phyloP scores from a whole-genome alignment of 106 monocot genomes.

The Narthecium ossifragum region DNA sequence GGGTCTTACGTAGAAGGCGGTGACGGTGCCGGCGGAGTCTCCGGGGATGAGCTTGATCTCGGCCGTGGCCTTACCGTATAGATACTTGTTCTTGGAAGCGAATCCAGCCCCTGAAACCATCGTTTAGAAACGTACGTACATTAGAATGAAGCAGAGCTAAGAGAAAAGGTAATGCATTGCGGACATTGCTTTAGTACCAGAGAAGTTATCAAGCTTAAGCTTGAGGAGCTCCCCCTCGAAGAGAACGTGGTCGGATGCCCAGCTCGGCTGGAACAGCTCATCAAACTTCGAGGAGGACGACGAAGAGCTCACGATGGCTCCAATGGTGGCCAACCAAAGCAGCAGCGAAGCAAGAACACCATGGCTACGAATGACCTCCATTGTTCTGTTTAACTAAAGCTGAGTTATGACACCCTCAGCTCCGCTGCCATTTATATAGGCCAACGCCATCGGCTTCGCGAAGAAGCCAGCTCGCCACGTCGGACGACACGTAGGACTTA shows the following conservation, averaged over 20 bases:
- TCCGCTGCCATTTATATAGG: too few relatives aligned
- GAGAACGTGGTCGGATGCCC: slow-evolving; percentile 68
- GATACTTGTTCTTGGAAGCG: slow-evolving; percentile 59
- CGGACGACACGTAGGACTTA: too few relatives aligned
- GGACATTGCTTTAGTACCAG: slow-evolving; percentile 24
- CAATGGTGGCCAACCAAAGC: too few relatives aligned
- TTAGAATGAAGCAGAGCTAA: too few relatives aligned
- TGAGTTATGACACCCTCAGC: too few relatives aligned
- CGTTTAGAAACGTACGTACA: not conserved
- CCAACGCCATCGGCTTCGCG: too few relatives aligned
- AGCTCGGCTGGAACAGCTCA: slow-evolving; percentile 66
- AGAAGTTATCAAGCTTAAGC: slow-evolving; percentile 63
- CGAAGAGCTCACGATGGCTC: too few relatives aligned
- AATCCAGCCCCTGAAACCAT: slow-evolving; percentile 69
- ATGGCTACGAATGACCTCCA: too few relatives aligned
- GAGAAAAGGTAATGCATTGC: not conserved
- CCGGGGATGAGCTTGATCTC: slow-evolving; percentile 69
- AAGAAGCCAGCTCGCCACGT: too few relatives aligned
- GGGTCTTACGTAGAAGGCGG: slow-evolving; percentile 69
- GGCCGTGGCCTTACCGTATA: slow-evolving; percentile 54
- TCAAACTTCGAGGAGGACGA: slow-evolving; percentile 25
- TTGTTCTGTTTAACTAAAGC: too few relatives aligned
- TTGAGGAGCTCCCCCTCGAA: slow-evolving; percentile 46
- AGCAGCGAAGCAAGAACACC: too few relatives aligned
- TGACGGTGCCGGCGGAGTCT: slow-evolving; percentile 86